A percentile compares a stretch with the other conserved stretches of the same genome.
Conservation (phyloP, 2,329 filamentous ascomycete genomes). For the Bipolaris gigantea region DNA sequence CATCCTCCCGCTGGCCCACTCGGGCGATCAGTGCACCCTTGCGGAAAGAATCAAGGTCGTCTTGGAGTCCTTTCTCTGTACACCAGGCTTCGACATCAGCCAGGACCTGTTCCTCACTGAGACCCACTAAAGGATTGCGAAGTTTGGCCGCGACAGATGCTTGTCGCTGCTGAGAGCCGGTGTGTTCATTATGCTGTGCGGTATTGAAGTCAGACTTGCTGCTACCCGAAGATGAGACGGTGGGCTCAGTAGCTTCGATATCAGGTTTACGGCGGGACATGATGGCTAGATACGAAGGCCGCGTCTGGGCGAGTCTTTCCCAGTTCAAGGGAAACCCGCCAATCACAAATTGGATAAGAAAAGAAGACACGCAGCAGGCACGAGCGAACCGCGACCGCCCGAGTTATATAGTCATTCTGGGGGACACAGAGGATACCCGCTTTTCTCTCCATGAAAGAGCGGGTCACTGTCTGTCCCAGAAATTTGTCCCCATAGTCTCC, state of each 20-base stretch:
- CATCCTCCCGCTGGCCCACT: conserved; percentile 50
- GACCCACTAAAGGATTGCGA: conserved; percentile 58
- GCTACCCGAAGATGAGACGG: conserved; percentile 24
- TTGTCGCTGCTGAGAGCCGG: conserved; percentile 17
- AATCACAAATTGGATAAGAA: conserved; percentile 10
- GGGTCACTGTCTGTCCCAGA: conserved; percentile 9
- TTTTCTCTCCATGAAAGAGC: conserved; percentile 13
- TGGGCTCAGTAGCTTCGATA: conserved; percentile 33
- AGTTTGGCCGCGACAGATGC: conserved; percentile 41
- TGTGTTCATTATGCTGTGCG: conserved; percentile 27
- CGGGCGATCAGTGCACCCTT: conserved; percentile 56
- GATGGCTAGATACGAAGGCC: neutral
- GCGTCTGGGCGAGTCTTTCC: neutral
- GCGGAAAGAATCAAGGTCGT: conserved; percentile 53
- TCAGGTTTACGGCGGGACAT: conserved; percentile 32
- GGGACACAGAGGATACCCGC: conserved; percentile 6
- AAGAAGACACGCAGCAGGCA: conserved; percentile 1
- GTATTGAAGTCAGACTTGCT: conserved; percentile 28
- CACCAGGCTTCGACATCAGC: conserved; percentile 60
- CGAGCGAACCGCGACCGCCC: conserved; percentile 2
- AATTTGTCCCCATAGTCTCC: conserved; percentile 17
- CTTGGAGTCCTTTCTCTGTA: conserved; percentile 51
- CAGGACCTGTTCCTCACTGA: conserved; percentile 57
- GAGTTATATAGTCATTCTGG: conserved; percentile 18
- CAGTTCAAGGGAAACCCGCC: neutral